Conservation (phyloP, 75 land plant genomes). For the Selaginella tamariscina region DNA sequence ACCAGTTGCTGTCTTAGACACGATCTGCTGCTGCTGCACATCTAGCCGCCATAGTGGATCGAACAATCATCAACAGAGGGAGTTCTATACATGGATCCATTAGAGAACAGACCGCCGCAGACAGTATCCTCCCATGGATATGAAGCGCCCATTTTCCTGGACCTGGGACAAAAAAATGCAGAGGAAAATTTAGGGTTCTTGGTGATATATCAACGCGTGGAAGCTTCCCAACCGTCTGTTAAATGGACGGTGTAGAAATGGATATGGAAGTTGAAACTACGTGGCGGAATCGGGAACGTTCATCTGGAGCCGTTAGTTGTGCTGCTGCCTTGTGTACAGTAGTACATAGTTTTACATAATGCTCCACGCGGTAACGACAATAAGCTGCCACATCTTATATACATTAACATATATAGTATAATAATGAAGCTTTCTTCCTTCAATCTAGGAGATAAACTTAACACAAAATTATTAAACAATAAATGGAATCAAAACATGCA, state of each 20-base stretch:
- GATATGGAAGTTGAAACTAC: background rate
- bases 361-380: too few relatives aligned
- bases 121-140: background rate
- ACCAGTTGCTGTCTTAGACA: background rate
- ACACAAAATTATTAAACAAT: too few relatives aligned
- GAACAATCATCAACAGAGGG: slow-evolving; percentile 34
- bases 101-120: background rate
- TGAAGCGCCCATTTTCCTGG: background rate
- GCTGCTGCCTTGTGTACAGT: too few relatives aligned
- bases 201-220: background rate
- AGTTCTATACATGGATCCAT: background rate
- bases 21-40: slow-evolving; percentile 14
- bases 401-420: too few relatives aligned
- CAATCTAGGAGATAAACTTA: too few relatives aligned
- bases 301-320: background rate
- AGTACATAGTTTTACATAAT: too few relatives aligned
- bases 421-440: too few relatives aligned
- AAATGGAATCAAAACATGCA: too few relatives aligned
- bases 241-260: background rate
- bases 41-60: slow-evolving; percentile 26
- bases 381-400: too few relatives aligned
- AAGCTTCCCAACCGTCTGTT: background rate
- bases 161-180: background rate
- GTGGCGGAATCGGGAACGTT: background rate
- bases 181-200: background rate